Evolutionary conservation across 371 early-diverging fungal genomes (phyloP).

Genomic region (Nematocida parisii): DNA sequence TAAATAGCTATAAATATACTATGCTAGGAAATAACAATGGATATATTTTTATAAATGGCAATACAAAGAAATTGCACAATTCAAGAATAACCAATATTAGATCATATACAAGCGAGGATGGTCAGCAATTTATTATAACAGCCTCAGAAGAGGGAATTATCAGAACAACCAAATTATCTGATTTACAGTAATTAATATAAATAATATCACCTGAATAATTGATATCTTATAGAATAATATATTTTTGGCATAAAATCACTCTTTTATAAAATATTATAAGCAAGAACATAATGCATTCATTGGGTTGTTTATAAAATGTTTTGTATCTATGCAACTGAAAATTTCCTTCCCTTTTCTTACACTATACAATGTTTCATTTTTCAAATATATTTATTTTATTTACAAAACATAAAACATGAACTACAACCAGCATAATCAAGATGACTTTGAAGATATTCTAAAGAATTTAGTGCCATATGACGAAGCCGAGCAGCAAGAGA

Average conservation of each 20-base stretch:
- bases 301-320: too few relatives aligned
- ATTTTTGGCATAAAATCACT: too few relatives aligned
- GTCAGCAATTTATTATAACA: not conserved
- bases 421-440: slow-evolving; percentile 5
- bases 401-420: slow-evolving; percentile 7
- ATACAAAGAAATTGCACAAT: not conserved
- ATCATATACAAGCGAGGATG: not conserved
- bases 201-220: too few relatives aligned
- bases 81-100: not conserved
- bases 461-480: slow-evolving; percentile 3
- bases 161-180: not conserved
- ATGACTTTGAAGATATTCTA: slow-evolving; percentile 13
- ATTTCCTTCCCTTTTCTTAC: not conserved
- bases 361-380: not conserved
- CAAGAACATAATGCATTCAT: too few relatives aligned
- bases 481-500: not conserved
- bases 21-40: not conserved
- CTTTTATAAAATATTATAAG: too few relatives aligned
- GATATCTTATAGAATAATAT: too few relatives aligned
- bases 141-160: not conserved
- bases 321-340: too few relatives aligned
- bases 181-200: not conserved
- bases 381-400: slow-evolving; percentile 23
- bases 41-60: not conserved
- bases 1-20: not conserved